Evolutionary conservation across 2,329 filamentous ascomycete species (phyloP), one percentile per base, ranked within the genome.

Genomic region (Fusarium sp.): DNA sequence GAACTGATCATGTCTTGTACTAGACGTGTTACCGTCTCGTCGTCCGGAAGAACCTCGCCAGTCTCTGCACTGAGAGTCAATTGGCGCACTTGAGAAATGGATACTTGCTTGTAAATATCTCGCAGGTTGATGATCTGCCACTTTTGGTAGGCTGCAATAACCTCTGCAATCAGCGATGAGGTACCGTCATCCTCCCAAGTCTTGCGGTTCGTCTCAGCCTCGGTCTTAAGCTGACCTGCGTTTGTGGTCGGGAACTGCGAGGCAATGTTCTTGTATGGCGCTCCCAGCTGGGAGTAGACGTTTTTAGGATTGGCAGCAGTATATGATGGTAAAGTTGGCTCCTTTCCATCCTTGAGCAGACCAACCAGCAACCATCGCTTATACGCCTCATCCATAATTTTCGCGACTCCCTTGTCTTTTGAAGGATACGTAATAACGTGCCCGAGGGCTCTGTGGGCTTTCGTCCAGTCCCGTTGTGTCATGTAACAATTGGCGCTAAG

Each of bases 361-460:
- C 90, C 89, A 12, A 94, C 86, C 18, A 99, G 82, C 11, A 97
- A 78, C 92, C 94, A 98, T 80, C 95, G 97, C 82, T 95, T 97
- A 84, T 97, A 95, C 8, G 93, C 93, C 71, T 97, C 94, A 6
- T 92, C 85, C 91, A 96, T 96, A 53, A 97, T 86, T 77, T 90
- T 91, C 79, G 91, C 95, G 15, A 89, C 84, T 38, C 88, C 85
- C 32, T 85, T 83, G 22, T 90, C 90, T 54, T 83, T 85, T 1
- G 86, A 84, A 1, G 94, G 93, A 61, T 90, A 90, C 5, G 90
- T 88, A 38, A 97, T 83, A 45, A 89, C 87, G 63, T 88, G 85
- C 72, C 89, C 88, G 27, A 94, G 84, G 30, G 90, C 89, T 40
- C 85, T 84, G 18, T 85, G 81, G 1, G 92, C 91, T 61, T 86